Base-by-base conservation (phyloP, 2,329 filamentous ascomycete species). In the Dactylellina haptotyla region DNA sequence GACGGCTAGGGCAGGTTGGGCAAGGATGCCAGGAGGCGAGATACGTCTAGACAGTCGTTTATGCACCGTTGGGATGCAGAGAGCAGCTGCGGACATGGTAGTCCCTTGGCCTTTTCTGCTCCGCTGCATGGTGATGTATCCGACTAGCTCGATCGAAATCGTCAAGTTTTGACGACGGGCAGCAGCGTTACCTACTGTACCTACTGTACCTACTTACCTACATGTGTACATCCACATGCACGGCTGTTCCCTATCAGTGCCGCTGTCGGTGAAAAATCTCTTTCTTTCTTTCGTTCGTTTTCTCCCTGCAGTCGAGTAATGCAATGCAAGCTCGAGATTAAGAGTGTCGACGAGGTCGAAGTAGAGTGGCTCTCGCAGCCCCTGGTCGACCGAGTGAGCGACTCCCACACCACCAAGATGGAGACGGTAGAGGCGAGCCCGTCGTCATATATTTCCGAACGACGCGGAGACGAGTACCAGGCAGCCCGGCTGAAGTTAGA, bases 1-100 rank as follows among this genome's bases (percentile, higher is more conserved):
- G 59, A 41, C 32, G 25, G 45, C 20, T 45, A 8, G 59, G 30
- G 16, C 4, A 16, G 26, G 57, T 25, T 4, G 14, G 53, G 41
- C 64, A 61, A 50, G 64, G 64, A 69, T 69, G 39, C 39, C 46
- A 34, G 57, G 64, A 69, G 64, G 64, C 64, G 64, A 69, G 64
- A 45, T 43, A 45, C 45, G 23, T 62, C 43, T 62, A n/a, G 43
- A 50, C 43, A 34, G 54, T 58, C 54, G 53, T 59, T 67, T 37
- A 62, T 69, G 64, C 64, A 48, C 64, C 64, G 56, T 69, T 61
- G 34, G 34, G 10, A 39, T 20, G 61, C 28, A 16, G 34, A 30
- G 25, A 39, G 32, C 32, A 25, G 46, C 26, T 56, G 48, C 25
- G 23, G 61, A 39, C 37, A 37, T 39, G 10, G 25, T 32, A 48